Conservation (phyloP, 2,329 filamentous ascomycete species). For the Claviceps citrina region DNA sequence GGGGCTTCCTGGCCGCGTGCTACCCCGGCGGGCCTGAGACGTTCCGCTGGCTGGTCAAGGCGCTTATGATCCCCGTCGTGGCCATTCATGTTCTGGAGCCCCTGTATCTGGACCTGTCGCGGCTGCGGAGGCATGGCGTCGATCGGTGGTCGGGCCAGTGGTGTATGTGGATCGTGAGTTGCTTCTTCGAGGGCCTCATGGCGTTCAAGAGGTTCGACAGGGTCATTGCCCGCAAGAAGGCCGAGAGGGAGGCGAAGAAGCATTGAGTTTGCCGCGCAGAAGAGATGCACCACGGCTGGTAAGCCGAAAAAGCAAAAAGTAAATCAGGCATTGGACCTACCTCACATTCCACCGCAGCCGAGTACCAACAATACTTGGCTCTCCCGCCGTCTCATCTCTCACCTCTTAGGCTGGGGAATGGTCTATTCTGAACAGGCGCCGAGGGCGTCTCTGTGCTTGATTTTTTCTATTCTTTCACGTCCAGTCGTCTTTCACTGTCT, state of each 20-base stretch:
- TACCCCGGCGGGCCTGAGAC: slow-evolving; percentile 44
- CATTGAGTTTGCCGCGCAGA: slow-evolving; percentile 15
- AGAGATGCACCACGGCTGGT: too few relatives aligned
- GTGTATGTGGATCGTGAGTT: slow-evolving; percentile 37
- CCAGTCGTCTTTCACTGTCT: too few relatives aligned
- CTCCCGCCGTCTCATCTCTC: too few relatives aligned
- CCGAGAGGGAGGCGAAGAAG: slow-evolving; percentile 25
- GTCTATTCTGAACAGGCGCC: too few relatives aligned
- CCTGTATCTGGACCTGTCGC: slow-evolving; percentile 31
- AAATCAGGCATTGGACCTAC: too few relatives aligned
- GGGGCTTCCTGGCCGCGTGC: slow-evolving; percentile 31
- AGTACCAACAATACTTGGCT: too few relatives aligned
- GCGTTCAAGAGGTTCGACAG: slow-evolving; percentile 36
- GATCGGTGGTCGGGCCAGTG: slow-evolving; percentile 30
- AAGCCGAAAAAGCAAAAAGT: too few relatives aligned
- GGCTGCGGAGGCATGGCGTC: slow-evolving; percentile 33
- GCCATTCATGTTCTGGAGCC: slow-evolving; percentile 51
- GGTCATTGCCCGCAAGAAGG: slow-evolving; percentile 27
- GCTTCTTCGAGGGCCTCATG: slow-evolving; percentile 38
- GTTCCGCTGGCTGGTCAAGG: slow-evolving; percentile 42
- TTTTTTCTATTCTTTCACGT: too few relatives aligned
- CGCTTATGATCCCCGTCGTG: slow-evolving; percentile 43
- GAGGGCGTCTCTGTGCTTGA: too few relatives aligned
- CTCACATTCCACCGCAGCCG: too few relatives aligned
- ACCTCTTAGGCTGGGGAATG: too few relatives aligned